These are phyloP conservation scores for Malassezia equina DNA, from an alignment of 1,284 basidiomycete genomes.

Conservation along the genomic window DNA sequence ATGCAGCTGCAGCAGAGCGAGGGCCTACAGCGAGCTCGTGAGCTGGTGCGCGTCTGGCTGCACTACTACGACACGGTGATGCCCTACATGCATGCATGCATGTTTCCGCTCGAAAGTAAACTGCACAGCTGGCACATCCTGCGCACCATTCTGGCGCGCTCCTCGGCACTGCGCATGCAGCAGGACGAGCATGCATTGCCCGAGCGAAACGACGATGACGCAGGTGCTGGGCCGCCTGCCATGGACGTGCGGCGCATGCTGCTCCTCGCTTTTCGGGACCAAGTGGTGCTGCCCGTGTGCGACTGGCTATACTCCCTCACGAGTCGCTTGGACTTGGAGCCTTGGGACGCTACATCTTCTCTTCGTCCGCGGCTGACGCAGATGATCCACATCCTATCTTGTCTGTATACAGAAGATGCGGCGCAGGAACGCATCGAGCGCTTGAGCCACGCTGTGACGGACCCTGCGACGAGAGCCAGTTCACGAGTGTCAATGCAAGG, in stretches of 20 bases:
- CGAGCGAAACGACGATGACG: background rate
- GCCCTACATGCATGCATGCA: constrained; percentile 66
- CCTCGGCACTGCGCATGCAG: background rate
- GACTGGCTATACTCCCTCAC: constrained; percentile 32
- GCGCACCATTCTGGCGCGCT: background rate
- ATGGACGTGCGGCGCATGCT: constrained; percentile 73
- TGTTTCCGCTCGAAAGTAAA: constrained; percentile 49
- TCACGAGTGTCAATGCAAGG: background rate
- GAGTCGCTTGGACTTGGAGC: constrained; percentile 22
- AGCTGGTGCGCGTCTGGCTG: constrained; percentile 77
- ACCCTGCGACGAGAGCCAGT: background rate
- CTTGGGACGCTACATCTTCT: constrained; percentile 8
- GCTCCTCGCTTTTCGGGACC: constrained; percentile 68
- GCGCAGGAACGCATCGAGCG: constrained; percentile 44
- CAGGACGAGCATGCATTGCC: no score
- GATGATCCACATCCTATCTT: constrained; percentile 41
- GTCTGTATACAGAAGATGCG: constrained; percentile 44
- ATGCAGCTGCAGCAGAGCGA: constrained; percentile 61
- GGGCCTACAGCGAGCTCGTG: constrained; percentile 58
- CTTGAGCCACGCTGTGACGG: constrained; percentile 14
- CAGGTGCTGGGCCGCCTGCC: background rate
- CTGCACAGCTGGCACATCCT: constrained; percentile 22
- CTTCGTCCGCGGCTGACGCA: constrained; percentile 34
- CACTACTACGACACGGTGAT: constrained; percentile 90
- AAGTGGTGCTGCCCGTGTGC: constrained; percentile 35